Evolutionary conservation across 2,329 filamentous ascomycete genomes (phyloP), one percentile per base, ranked within the genome.

Genomic region (Aspergillus phoenicis): DNA sequence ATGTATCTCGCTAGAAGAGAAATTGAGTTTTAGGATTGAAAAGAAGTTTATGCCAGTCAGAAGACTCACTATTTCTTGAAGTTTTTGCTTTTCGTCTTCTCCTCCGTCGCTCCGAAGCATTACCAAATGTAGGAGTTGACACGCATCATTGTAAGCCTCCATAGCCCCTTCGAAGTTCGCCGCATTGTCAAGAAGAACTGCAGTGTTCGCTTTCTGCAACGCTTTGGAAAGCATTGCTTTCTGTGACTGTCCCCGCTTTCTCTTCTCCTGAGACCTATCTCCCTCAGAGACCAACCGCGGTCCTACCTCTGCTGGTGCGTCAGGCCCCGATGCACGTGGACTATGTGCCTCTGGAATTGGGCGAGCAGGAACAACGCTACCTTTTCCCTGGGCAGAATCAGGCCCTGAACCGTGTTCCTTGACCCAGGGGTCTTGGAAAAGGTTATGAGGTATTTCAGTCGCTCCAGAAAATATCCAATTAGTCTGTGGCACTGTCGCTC

Each of bases 201-300:
- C 95, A 11, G 91, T 94, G 72, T 99, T 97, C 53, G 95, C 95
- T 78, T 97, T 97, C 73, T 96, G 90, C 58, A 99, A 81, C 0
- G 95, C 95, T 69, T 91, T 91, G n/a, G 94, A 97, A 38, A 99
- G 84, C 93, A 98, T 98, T 10, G 89, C 91, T 81, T 97, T 98
- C 75, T 98, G 90, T 1, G 90, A 92, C 13, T 86, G 86, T n/a
- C 76, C 77, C 63, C 78, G 76, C 61, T 77, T 75, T 64, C 74
- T 74, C 62, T 70, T 68, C 20, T 71, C 73, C 33, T 68, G 68
- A 5, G 67, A 66, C 1, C 64, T 66, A n/a, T 72, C 70, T 28
- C 47, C 65, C 39, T 70, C 71, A 20, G 65, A 63, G n/a, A 67
- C 65, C 11, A 66, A 68, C 15, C 64, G 62, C 6, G 68, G 70